Evolutionary conservation across 495 filamentous ascomycete species (phyloP), one percentile per base, ranked within the genome.

Genomic region (Penicillium chermesinum): DNA sequence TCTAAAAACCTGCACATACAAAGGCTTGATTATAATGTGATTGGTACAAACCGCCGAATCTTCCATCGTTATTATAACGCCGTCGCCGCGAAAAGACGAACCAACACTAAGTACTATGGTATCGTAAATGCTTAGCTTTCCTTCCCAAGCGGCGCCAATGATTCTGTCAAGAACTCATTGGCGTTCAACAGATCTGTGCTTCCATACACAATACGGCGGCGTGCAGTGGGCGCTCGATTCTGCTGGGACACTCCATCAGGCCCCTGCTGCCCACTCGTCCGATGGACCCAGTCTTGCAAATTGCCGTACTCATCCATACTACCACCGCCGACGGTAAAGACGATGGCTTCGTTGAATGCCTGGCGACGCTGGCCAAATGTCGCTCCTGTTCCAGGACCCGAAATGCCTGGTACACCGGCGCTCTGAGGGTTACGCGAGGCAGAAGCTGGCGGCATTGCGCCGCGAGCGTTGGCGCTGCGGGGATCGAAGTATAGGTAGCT

Each of bases 251-350:
- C 64, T 10, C 68, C 72, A 27, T 71, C 75, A 22, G 63, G 63
- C 2, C 75, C 76, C 15, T 62, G 63, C 33, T 75, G 74, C 30
- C 78, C 76, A 44, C 75, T 81, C 6, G 85, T 86, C 44, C 91
- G 78, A 62, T 81, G 79, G 7, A 89, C 88, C 94, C 94, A 99
- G 60, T 97, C 93, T 61, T 95, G 89, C 62, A 99, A 64, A 63
- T 99, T 99, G 12, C 91, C 91, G 65, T 99, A 99, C 64, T 99
- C 94, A 56, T 97, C 94, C 90, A 96, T 96, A 58, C 89, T 95
- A 18, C 94, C 93, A 44, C 93, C 93, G 9, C 93, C 93, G 15
- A 99, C 91, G 13, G 89, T 94, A 59, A 99, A 97, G 20, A 97
- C 94, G 46, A 97, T 30, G 7, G 93, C 91, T 59, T 99, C 94